phyloP scores from a whole-genome alignment of 2,329 filamentous ascomycete species.

The Pseudocercospora crystallina region DNA sequence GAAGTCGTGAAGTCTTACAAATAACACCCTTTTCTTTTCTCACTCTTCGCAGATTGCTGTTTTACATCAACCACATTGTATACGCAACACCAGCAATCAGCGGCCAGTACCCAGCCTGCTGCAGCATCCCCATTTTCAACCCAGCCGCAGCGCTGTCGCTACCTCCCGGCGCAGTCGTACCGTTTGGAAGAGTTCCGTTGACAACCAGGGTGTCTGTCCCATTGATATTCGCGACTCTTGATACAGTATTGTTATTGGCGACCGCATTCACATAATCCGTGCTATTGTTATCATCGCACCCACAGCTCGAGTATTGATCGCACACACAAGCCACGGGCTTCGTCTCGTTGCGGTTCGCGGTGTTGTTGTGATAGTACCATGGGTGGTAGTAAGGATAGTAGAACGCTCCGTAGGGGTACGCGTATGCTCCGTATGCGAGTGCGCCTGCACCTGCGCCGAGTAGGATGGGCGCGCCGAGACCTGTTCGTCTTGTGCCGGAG shows the following conservation, averaged over 20 bases:
- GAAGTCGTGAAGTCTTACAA: not conserved
- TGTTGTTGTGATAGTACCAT: constrained; percentile 53
- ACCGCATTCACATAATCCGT: constrained; percentile 59
- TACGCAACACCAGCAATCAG: constrained; percentile 40
- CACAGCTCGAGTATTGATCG: constrained; percentile 57
- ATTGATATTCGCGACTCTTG: constrained; percentile 63
- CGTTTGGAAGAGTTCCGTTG: constrained; percentile 69
- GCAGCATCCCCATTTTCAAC: constrained; percentile 10
- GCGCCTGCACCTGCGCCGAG: constrained; percentile 48
- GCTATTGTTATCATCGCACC: constrained; percentile 65
- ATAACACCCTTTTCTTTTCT: not conserved
- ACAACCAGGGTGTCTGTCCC: constrained; percentile 62
- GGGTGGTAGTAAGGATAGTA: constrained; percentile 59
- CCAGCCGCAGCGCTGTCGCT: constrained; percentile 26
- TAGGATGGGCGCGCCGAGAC: constrained; percentile 50
- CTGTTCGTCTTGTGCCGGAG: constrained; percentile 45
- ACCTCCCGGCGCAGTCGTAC: constrained; percentile 44
- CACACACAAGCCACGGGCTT: constrained; percentile 64
- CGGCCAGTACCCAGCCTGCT: constrained; percentile 37
- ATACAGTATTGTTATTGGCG: constrained; percentile 60
- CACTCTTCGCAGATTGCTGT: not conserved
- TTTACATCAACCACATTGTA: constrained; percentile 34
- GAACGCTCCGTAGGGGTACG: constrained; percentile 63
- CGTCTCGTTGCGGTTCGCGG: constrained; percentile 55
- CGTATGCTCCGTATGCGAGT: constrained; percentile 40